A percentile compares a stretch with the other conserved stretches of the same genome.
phyloP scores from a whole-genome alignment of 2,329 filamentous ascomycete genomes.

The Pseudogymnoascus sp. region DNA sequence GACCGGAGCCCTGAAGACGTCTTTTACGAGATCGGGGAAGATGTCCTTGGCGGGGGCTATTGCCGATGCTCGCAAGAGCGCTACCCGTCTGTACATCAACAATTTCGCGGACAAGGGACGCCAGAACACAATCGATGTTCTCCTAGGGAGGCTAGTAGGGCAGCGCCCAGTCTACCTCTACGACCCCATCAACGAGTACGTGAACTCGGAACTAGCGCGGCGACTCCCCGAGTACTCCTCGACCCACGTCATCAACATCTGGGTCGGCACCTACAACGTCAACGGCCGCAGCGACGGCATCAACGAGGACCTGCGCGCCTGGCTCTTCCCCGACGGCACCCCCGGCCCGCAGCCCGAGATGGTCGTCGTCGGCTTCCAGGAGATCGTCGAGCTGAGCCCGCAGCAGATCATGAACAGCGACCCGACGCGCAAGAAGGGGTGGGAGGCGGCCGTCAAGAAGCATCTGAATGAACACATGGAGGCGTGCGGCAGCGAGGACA shows the following conservation, averaged over 20 bases:
- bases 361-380: constrained; percentile 87
- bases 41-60: constrained; percentile 91
- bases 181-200: constrained; percentile 90
- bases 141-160: constrained; percentile 76
- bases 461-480: constrained; percentile 67
- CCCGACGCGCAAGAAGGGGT: constrained; percentile 71
- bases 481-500: constrained; percentile 54
- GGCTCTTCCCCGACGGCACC: constrained; percentile 66
- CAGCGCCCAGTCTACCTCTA: constrained; percentile 79
- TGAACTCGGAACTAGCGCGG: constrained; percentile 65
- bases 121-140: constrained; percentile 89
- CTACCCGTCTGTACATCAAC: constrained; percentile 91
- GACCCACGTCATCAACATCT: constrained; percentile 63
- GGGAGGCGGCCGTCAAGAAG: constrained; percentile 73
- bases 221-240: constrained; percentile 66
- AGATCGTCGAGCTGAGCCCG: constrained; percentile 95
- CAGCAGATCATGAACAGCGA: constrained; percentile 99
- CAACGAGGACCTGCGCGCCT: constrained; percentile 70
- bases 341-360: constrained; percentile 62
- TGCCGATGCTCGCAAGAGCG: constrained; percentile 91
- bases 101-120: constrained; percentile 91
- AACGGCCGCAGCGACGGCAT: constrained; percentile 79
- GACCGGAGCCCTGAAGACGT: constrained; percentile 90
- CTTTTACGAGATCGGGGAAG: constrained; percentile 87
- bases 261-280: constrained; percentile 85